A percentile compares a stretch with the other conserved stretches of the same genome.
These are phyloP conservation scores for Citrus sp. DNA, from an alignment of 345 rosid species.

Conservation along the genomic window DNA sequence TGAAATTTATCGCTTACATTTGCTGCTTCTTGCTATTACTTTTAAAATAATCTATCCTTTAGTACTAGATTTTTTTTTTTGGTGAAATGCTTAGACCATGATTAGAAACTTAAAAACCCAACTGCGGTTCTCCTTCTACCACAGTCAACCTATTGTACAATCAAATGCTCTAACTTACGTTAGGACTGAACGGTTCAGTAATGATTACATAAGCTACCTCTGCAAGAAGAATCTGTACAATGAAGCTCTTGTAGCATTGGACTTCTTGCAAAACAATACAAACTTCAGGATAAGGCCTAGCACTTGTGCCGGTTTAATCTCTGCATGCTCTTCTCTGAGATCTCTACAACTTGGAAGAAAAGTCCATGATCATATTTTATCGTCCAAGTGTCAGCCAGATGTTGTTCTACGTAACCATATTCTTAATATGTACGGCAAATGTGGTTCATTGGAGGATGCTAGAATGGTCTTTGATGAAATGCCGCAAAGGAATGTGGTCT, in stretches of 20 bases:
- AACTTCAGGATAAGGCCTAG: too few relatives aligned
- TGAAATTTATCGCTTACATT: not conserved
- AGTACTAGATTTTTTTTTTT: not conserved
- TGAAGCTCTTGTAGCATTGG: too few relatives aligned
- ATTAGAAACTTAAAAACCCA: conserved; percentile 1
- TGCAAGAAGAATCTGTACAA: conserved; percentile 29
- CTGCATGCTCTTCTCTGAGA: too few relatives aligned
- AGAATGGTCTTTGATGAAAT: conserved; percentile 64
- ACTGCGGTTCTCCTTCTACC: not conserved
- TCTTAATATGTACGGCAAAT: conserved; percentile 70
- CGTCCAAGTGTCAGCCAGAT: too few relatives aligned
- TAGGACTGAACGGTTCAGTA: conserved; percentile 33
- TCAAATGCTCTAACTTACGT: conserved; percentile 8
- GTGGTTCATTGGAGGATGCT: conserved; percentile 65
- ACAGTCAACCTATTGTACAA: not conserved
- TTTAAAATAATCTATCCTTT: not conserved
- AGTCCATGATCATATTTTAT: too few relatives aligned
- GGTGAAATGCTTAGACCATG: not conserved
- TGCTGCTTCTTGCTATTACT: too few relatives aligned
- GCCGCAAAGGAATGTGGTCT: conserved; percentile 41
- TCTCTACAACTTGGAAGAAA: too few relatives aligned
- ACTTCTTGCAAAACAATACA: too few relatives aligned
- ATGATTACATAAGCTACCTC: conserved; percentile 39
- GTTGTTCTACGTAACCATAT: conserved; percentile 19
- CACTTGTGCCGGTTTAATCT: too few relatives aligned